A percentile compares a stretch with the other conserved stretches of the same genome.
These are phyloP conservation scores for Hibiscus mutabilis DNA, from an alignment of 345 rosid species.

Conservation along the genomic window DNA sequence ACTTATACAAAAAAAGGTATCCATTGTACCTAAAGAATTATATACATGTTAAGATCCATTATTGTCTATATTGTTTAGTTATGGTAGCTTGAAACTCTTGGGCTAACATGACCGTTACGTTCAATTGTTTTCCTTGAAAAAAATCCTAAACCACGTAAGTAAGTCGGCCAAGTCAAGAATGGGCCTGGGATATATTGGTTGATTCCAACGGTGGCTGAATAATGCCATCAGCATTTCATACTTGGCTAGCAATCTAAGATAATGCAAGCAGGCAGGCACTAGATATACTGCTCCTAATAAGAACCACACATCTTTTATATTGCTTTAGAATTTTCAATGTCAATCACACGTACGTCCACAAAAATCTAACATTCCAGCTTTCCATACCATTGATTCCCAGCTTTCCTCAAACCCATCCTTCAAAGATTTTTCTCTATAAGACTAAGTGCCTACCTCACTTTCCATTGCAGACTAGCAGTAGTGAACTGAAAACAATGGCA, in stretches of 20 bases:
- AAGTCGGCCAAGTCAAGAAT: neutral
- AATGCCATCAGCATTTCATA: neutral
- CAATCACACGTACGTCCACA: neutral
- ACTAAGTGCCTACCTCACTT: neutral
- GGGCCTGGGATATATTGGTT: neutral
- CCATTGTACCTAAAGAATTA: no score
- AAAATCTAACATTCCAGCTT: neutral
- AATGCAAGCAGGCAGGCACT: neutral
- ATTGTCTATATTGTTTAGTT: no score
- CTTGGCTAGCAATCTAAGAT: neutral
- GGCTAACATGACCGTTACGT: no score
- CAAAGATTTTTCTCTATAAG: neutral
- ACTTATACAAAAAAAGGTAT: no score
- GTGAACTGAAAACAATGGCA: conserved; percentile 11
- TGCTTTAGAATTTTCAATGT: neutral
- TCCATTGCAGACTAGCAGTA: neutral
- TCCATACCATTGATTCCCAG: neutral
- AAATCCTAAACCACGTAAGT: no score
- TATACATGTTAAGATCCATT: no score
- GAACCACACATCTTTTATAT: neutral
- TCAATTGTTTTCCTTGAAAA: no score
- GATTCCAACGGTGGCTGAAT: neutral
- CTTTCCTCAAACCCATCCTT: neutral
- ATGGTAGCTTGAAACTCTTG: no score
- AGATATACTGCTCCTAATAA: neutral